A percentile compares a stretch with the other conserved stretches of the same genome.
Evolutionary conservation across 352 stramenopile genomes (phyloP).

Genomic region (Elongisporangium prolatum): DNA sequence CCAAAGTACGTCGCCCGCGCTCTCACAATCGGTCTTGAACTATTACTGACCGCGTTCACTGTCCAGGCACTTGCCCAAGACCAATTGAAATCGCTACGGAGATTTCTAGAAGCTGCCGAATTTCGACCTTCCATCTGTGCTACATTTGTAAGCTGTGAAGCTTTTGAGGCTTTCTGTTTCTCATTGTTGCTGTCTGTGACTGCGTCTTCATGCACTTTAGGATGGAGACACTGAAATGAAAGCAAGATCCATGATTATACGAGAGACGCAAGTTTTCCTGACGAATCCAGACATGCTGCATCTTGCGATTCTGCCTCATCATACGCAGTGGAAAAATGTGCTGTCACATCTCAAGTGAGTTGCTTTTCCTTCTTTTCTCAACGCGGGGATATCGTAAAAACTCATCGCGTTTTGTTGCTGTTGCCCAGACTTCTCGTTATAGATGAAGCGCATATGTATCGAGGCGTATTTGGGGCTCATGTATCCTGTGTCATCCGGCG

Average conservation of each 20-base stretch:
- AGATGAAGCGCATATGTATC: constrained; percentile 94
- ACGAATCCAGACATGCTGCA: constrained; percentile 99
- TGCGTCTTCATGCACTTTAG: no score
- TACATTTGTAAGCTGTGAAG: constrained; percentile 49
- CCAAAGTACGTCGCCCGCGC: constrained; percentile 62
- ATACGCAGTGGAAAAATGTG: constrained; percentile 87
- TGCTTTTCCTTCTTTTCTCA: constrained; percentile 31
- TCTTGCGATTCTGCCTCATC: constrained; percentile 92
- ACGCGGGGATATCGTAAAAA: no score
- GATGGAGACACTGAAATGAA: constrained; percentile 95
- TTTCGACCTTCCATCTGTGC: constrained; percentile 44
- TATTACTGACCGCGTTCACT: neutral
- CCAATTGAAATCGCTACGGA: constrained; percentile 89
- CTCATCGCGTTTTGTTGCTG: no score
- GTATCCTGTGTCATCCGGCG: constrained; percentile 87
- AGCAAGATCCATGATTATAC: constrained; percentile 79
- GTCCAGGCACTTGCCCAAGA: constrained; percentile 93
- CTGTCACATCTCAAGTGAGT: constrained; percentile 89
- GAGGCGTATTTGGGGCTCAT: constrained; percentile 82
- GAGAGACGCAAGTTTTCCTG: constrained; percentile 92
- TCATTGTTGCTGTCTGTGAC: no score
- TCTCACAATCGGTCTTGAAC: neutral
- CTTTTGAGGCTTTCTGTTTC: no score
- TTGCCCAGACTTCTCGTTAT: constrained; percentile 58
- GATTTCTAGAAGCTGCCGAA: constrained; percentile 55